Base-by-base conservation (phyloP, 345 rosid genomes). In the Pelargonium nanum region DNA sequence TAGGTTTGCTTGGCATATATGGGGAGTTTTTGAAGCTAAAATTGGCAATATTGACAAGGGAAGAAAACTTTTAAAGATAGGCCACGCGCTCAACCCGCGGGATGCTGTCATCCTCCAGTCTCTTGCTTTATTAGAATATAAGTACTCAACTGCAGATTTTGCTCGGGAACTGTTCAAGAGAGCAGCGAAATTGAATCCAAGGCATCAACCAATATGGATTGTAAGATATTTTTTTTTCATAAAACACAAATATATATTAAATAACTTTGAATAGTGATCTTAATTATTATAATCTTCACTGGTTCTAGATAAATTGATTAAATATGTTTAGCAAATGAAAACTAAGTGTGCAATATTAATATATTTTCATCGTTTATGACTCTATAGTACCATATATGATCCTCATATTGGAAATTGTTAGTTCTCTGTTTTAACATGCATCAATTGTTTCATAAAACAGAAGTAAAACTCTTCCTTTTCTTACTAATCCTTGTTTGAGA, bases 81-180 rank as follows among this genome's bases (percentile, higher is more conserved):
- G 99, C 19, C 91, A 89, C 61, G 78, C 81, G n/a, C 77, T 93
- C 48, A 93, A 93, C 77, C 97, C 96, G 25, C 80, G 84, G 74
- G 99, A 93, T 76, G 83, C 99, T 51, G 99, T 89, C 71, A 86
- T 93, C 34, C 91, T 89, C 70, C 97, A 93, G 73, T 87, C 97
- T 51, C 96, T 93, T 74, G 99, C 88, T 26, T 70, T 87, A 57
- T 70, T 93, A 70, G 99, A 93, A 76, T 89, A 85, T 62, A 89
- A 81, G 71, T 79, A 89, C 74, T 77, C 91, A 22, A 73, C 94
- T 45, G 86, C 94, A 61, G 89, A 87, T 69, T 72, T 76, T 72
- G 85, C 99, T 3, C 81, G 97, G 53, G 78, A 70, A 24, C 64
- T 93, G 60, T 85, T 93, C 65, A 82, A 87, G 69, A 81, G 67